Percentiles rank a stretch among this genome's conserved stretches.
Conservation (phyloP, 495 filamentous ascomycete species). For the Glonium stellatum region DNA sequence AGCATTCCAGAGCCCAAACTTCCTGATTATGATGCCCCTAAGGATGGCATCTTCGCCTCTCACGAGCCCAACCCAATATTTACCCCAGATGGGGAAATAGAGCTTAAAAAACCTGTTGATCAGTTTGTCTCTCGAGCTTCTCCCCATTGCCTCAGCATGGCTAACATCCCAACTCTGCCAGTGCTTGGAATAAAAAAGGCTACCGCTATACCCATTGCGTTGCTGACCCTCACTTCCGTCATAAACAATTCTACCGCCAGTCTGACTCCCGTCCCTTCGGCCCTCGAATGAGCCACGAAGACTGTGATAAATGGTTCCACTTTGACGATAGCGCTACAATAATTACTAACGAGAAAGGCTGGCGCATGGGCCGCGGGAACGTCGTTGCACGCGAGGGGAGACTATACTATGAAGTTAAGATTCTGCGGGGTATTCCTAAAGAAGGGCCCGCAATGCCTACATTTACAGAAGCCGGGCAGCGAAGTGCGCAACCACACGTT, state of each 20-base stretch:
- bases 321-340: conserved; percentile 54
- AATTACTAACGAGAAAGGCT: conserved; percentile 73
- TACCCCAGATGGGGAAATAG: conserved; percentile 32
- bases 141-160: background rate
- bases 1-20: conserved; percentile 33
- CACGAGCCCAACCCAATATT: conserved; percentile 36
- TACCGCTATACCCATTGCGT: conserved; percentile 89
- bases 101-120: conserved; percentile 37
- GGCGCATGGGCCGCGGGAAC: conserved; percentile 78
- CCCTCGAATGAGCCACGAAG: conserved; percentile 82
- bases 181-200: conserved; percentile 82
- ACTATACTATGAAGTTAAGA: conserved; percentile 89
- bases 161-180: conserved; percentile 29
- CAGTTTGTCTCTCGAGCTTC: conserved; percentile 13
- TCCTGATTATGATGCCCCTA: conserved; percentile 35
- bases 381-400: conserved; percentile 85
- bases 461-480: conserved; percentile 18
- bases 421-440: conserved; percentile 61
- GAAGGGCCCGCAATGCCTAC: conserved; percentile 28
- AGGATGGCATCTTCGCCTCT: conserved; percentile 33
- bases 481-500: conserved; percentile 51
- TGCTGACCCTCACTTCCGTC: conserved; percentile 75
- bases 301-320: conserved; percentile 71
- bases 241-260: conserved; percentile 81
- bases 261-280: conserved; percentile 77